Base-by-base conservation (phyloP, 768 basidiomycete species). In the Zangia roseola region DNA sequence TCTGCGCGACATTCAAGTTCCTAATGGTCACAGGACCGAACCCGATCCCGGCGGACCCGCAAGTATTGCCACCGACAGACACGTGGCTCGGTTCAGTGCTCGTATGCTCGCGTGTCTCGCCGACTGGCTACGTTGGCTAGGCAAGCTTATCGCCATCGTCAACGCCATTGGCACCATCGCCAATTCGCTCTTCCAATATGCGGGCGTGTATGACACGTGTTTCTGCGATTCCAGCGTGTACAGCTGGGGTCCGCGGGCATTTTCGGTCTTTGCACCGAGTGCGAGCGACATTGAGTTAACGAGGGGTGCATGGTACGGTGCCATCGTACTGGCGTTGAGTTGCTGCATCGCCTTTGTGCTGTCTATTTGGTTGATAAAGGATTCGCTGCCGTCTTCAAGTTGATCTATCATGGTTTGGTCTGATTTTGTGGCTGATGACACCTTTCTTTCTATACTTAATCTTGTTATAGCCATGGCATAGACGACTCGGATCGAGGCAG, bases 281-380 rank as follows among this genome's bases (percentile, higher is more conserved):
- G 0, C 5, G 1, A 45, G 39, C 7, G 72, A 72, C 37, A 19
- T 71, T 9, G 20, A 37, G 7, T 28, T 48, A 35, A 68, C 69
- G 56, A 61, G 47, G 33, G 26, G 9, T 0, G 68, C 69, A 12
- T 75, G 75, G 74, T 63, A 68, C 37, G 72, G 73, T 1, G 74
- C 67, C 1, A 61, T 71, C 0, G 54, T 47, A 9, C 56, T 76
- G 2, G 64, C 67, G 3, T 50, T 59, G 28, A 40, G 43, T 1
- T 57, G 47, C 45, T 66, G 64, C 4, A 9, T 40, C 0, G 17
- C 60, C 23, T 72, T 68, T 28, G 56, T 69, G 1, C 53, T 56
- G 2, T 56, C 59, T 44, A 59, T 73, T 2, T 65, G 61, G 40
- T 50, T 72, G 13, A 35, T 64, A 12, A 48, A 59, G 9, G 63